Conservation (phyloP, 305 asterid genomes). For the Petunia hybrid region DNA sequence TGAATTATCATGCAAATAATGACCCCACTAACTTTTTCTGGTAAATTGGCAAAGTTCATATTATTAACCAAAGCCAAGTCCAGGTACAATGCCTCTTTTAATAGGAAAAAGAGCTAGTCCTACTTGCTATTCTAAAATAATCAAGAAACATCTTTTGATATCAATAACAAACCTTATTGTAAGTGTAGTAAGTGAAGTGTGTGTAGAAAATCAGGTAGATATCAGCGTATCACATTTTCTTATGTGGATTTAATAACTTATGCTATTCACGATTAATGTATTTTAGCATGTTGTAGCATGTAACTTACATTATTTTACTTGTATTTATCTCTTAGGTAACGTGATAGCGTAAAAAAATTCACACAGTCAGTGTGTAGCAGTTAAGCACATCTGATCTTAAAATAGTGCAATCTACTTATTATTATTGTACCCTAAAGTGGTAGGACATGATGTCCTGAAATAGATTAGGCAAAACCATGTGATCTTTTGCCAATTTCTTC, state of each 20-base stretch:
- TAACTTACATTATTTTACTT: too few relatives aligned
- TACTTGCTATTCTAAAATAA: background rate
- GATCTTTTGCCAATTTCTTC: constrained; percentile 50
- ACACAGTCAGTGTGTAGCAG: constrained; percentile 9
- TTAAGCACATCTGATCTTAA: constrained; percentile 27
- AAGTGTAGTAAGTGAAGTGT: background rate
- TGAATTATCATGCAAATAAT: background rate
- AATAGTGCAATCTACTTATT: constrained; percentile 33
- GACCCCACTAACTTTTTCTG: constrained; percentile 34
- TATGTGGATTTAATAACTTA: too few relatives aligned
- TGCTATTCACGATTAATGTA: too few relatives aligned
- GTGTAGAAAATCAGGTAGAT: background rate
- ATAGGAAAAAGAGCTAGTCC: constrained; percentile 28
- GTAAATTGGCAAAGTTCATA: constrained; percentile 35
- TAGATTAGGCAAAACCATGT: constrained; percentile 71
- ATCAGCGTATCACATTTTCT: background rate
- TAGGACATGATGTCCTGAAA: constrained; percentile 63
- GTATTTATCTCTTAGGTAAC: too few relatives aligned
- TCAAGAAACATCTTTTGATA: background rate
- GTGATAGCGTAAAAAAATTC: too few relatives aligned
- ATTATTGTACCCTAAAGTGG: constrained; percentile 48
- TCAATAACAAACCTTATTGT: constrained; percentile 7
- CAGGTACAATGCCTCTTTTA: constrained; percentile 48
- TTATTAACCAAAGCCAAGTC: constrained; percentile 40
- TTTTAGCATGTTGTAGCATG: too few relatives aligned